A percentile compares a stretch with the other conserved stretches of the same genome.
Conservation (phyloP, 78 protist genomes). For the Dictyostelium firmibasis region DNA sequence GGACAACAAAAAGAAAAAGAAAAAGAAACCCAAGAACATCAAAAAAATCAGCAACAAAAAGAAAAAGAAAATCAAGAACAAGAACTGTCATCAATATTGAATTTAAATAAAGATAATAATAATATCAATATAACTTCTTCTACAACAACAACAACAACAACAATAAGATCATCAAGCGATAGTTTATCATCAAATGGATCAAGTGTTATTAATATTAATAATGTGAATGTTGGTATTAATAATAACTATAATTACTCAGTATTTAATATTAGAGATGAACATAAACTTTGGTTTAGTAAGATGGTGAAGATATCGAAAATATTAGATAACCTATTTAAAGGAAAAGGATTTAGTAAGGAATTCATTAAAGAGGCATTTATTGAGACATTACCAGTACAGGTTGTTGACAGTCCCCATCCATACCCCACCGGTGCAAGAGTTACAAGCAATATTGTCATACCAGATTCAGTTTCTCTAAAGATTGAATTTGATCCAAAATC, state of each 20-base stretch:
- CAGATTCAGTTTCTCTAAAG: conserved; percentile 20
- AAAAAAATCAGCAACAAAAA: neutral
- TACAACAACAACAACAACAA: neutral
- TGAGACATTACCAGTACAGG: conserved; percentile 30
- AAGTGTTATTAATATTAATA: conserved; percentile 1
- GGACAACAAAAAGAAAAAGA: neutral
- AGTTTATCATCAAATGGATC: neutral
- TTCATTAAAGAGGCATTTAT: conserved; percentile 54
- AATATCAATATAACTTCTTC: neutral
- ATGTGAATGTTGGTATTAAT: neutral
- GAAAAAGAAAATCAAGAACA: neutral
- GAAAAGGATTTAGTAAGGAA: conserved; percentile 62
- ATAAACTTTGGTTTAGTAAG: neutral
- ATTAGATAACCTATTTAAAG: neutral
- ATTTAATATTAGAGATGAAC: neutral
- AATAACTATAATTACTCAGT: neutral
- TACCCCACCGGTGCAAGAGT: conserved; percentile 76
- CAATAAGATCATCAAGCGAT: no score
- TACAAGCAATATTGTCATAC: conserved; percentile 32
- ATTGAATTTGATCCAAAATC: conserved; percentile 75
- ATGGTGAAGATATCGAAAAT: conserved; percentile 9
- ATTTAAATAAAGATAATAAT: neutral
- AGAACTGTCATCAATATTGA: neutral
- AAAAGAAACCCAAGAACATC: neutral
- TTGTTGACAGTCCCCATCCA: conserved; percentile 55